Evolutionary conservation across 108 stramenopile genomes (phyloP), one percentile per base, ranked within the genome.

Genomic region (Skeletonema marinoi): DNA sequence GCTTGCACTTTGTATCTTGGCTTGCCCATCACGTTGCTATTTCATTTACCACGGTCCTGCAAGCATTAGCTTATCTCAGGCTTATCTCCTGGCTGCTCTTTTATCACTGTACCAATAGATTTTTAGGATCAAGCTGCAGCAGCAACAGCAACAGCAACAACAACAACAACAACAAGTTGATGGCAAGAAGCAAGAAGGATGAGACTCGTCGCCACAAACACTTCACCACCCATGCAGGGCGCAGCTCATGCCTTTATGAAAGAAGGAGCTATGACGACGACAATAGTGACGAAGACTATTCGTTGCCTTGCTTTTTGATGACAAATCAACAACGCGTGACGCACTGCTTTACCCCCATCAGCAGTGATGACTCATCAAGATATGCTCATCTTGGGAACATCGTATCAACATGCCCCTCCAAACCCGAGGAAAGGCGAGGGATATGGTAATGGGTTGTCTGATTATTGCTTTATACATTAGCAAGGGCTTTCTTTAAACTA

Each of bases 361-460:
- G 9, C 54, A 25, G 6, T 7, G 25, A 1, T 6, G 19, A 21
- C 25, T 1, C 50, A 51, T 11, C 41, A 13, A 12, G 12, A 42
- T 42, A 42, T 42, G 11, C 41, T 42, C 41, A 42, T 13, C 41
- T 42, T 42, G 12, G 16, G 16, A 41, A 46, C 32, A 19, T 67
- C 4, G 25, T 32, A 64, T 16, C 19, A 33, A 74, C 80, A 48
- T 31, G 35, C 16, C 74, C 80, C 17, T 36, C 68, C 19, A 17
- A 12, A 32, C 79, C 79, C 3, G 84, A 81, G 59, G 78, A 79
- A 14, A 86, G 54, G 77, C 77, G n/a, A 71, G 73, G 32, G 65
- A 25, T 25, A 65, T 56, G 70, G 50, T 36, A 66, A 33, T 60
- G 80, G 73, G 6, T 67, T 50, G 73, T 65, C 63, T 19, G 70